Evolutionary conservation across 2,329 filamentous ascomycete species (phyloP), one percentile per base, ranked within the genome.

Genomic region (Nemania bipapillata): DNA sequence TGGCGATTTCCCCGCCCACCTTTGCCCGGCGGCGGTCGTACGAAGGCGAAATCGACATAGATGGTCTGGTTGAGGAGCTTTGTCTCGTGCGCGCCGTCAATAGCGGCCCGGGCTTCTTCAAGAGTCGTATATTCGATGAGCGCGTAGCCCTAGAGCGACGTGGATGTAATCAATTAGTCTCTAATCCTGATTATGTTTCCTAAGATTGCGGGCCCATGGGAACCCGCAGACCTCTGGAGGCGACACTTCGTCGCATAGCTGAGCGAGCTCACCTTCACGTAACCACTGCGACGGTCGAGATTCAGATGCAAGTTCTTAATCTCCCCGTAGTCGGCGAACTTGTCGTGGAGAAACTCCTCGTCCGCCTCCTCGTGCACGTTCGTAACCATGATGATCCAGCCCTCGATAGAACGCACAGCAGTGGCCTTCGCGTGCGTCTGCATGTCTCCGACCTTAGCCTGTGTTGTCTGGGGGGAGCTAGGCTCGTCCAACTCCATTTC

Each of bases 271-370:
- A 92, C 92, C 90, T 96, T 96, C 74, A 95, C 92, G 77, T 95
- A 96, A 78, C 92, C 92, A 70, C 91, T 95, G 76, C 93, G 85
- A 62, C 92, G 86, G 79, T 96, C 92, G 70, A 96, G 83, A 78
- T 96, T 96, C 78, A 96, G 81, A 77, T 96, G 92, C 77, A 95
- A 79, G 77, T 96, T 96, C 86, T 94, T 94, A 77, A 96, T 93
- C 81, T 95, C 91, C 74, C 93, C 93, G 77, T 87, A 96, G 75
- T 96, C 92, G 76, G 89, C 91, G 79, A 96, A 96, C 79, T 89
- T 86, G 79, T 96, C 93, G 76, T 91, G 91, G 65, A 96, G 80
- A 53, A 92, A 90, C 83, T 96, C 92, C 81, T 96, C 92, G 74
- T 91, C 91, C 57, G 92, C 92, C 80, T 96, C 92, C 78, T 96